These are phyloP conservation scores for Claviceps fusiformis DNA, from an alignment of 2,329 filamentous ascomycete genomes.

Conservation along the genomic window DNA sequence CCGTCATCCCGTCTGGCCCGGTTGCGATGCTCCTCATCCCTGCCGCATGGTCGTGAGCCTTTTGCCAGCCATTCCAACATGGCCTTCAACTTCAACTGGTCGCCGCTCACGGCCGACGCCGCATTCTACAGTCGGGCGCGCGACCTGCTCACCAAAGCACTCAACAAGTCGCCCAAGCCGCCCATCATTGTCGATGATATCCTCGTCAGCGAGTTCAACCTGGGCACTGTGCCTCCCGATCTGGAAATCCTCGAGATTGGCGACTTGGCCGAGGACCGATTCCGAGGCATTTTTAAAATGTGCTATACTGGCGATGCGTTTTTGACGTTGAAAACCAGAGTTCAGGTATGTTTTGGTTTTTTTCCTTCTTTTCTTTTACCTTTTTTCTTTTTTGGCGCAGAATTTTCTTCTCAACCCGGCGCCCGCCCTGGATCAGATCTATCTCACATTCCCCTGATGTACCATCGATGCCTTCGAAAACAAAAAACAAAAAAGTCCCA, in stretches of 20 bases:
- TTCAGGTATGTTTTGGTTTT: constrained; percentile 72
- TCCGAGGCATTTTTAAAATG: constrained; percentile 99
- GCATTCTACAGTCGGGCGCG: constrained; percentile 80
- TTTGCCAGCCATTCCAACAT: constrained; percentile 48
- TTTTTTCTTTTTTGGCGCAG: no score
- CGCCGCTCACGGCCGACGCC: constrained; percentile 90
- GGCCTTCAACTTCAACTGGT: constrained; percentile 99
- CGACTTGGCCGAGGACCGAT: constrained; percentile 90
- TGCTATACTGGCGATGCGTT: constrained; percentile 93
- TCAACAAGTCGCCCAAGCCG: constrained; percentile 96
- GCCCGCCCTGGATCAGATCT: no score
- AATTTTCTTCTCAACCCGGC: no score
- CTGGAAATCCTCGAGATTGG: constrained; percentile 96
- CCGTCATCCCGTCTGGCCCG: constrained; percentile 5
- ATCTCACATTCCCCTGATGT: no score
- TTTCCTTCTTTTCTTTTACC: no score
- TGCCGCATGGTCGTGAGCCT: constrained; percentile 21
- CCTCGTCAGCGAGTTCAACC: constrained; percentile 91
- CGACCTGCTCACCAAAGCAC: constrained; percentile 82
- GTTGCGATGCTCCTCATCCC: constrained; percentile 8
- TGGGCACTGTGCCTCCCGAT: constrained; percentile 87
- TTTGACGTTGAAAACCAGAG: constrained; percentile 84
- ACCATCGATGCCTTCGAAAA: no score
- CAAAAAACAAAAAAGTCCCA: no score
- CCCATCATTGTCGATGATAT: constrained; percentile 99